Evolutionary conservation across 2,329 filamentous ascomycete genomes (phyloP), one percentile per base, ranked within the genome.

Genomic region (Ophiosphaerella narmari): DNA sequence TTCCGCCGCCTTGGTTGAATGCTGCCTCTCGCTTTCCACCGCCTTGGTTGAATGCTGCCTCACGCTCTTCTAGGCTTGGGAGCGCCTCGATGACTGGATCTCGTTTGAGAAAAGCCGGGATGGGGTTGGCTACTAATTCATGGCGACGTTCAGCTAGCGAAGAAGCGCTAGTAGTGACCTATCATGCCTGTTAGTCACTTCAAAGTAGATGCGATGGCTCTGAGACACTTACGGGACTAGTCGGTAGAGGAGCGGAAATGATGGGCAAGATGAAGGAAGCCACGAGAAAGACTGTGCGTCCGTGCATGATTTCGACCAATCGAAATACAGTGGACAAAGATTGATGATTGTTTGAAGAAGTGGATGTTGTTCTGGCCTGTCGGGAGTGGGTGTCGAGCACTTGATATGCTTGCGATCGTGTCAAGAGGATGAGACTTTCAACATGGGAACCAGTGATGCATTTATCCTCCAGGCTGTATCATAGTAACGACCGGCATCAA

Each of bases 381-480:
- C 11, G 26, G 6, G 5, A 4, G 2, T 29, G 11, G 11, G 6
- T 8, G 11, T 11, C 26, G 11, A 29, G 26, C 26, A 5, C 7
- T 29, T 29, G 26, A 29, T 29, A 29, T 29, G 6, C 21, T 43
- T 26, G 4, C 11, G 34, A 34, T 39, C 29, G 5, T 29, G 24
- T 16, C 6, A 16, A 24, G 9, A 8, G 29, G 26, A 43, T 34
- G 40, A 33, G 23, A 11, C 32, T 12, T 8, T 2, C 6, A 29
- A 13, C 7, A 34, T 13, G 26, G 46, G 50, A 46, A 29, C 7
- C 14, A 12, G 14, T 5, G 21, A 34, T 16, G 24, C 46, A 52
- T 57, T 57, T 55, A 57, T 52, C 43, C 46, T 34, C 46, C 35
- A 12, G 12, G 12, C n/a, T 4, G n/a, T 5, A 21, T 23, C 16